Percentiles rank a stretch among this genome's conserved stretches.
These are phyloP conservation scores for Phytophthora pluvialis DNA, from an alignment of 352 stramenopile genomes.

Conservation along the genomic window DNA sequence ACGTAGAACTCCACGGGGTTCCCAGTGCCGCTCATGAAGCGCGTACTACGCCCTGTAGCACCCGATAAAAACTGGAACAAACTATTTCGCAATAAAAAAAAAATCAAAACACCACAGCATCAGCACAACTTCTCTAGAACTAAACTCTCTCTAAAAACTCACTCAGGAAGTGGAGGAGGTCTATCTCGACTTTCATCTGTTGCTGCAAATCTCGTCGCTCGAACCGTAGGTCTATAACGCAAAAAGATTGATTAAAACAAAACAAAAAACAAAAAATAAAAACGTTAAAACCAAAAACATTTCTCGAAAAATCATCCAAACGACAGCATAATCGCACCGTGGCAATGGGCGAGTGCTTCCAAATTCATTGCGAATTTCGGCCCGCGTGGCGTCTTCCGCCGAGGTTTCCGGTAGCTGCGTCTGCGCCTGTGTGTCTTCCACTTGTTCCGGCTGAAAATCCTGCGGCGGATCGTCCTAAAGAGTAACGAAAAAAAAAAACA, in stretches of 20 bases:
- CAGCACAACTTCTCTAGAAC: neutral
- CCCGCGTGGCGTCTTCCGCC: conserved; percentile 1
- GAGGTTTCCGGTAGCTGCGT: conserved; percentile 9
- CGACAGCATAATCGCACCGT: conserved; percentile 15
- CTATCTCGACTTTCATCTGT: conserved; percentile 26
- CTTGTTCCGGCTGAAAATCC: conserved; percentile 46
- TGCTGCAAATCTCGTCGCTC: conserved; percentile 21
- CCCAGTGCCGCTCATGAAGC: conserved; percentile 70
- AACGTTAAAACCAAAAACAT: conserved; percentile 8
- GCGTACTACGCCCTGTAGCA: conserved; percentile 39
- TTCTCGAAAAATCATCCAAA: neutral
- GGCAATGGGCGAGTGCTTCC: conserved; percentile 26
- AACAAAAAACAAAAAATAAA: conserved; percentile 5
- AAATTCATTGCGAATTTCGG: conserved; percentile 48
- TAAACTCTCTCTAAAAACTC: conserved; percentile 15
- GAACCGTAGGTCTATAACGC: conserved; percentile 20
- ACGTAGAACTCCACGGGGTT: conserved; percentile 83
- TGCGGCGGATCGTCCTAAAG: conserved; percentile 72
- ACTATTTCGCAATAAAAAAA: conserved; percentile 22
- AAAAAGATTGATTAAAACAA: neutral
- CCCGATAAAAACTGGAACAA: conserved; percentile 59
- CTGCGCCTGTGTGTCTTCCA: conserved; percentile 34
- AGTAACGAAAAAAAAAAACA: conserved; percentile 11
- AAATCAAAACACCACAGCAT: conserved; percentile 1
- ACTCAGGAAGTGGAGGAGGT: conserved; percentile 34